Evolutionary conservation across 192 early-diverging fungal species (phyloP), one percentile per base, ranked within the genome.

Genomic region (Entomortierella lignicola): DNA sequence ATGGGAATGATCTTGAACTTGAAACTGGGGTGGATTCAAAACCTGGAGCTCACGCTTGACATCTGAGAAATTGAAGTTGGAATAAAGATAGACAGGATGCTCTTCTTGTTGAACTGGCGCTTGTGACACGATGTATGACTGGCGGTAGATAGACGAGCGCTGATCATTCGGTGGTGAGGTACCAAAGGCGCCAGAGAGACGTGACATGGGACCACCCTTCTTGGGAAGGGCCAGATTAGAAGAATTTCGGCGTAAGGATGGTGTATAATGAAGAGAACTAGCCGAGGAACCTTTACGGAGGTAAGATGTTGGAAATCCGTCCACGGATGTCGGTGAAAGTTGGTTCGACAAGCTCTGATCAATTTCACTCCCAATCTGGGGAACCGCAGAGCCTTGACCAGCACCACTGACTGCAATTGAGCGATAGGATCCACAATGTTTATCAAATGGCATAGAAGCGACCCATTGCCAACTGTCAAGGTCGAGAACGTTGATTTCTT

Each of bases 31-130:
- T 4, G 92, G 85, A 41, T 73, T 84, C 23, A 94, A 81, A 23
- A 90, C 69, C 81, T 94, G 92, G 20, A 94, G 83, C 53, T 92
- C 90, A 25, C 93, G 89, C 70, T 90, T 89, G 39, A 94, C 93
- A 32, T 91, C 85, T 0, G 89, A 85, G 65, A 94, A 94, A 77
- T 92, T 94, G 84, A 92, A 92, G 81, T 94, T 94, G 66, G 92
- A 92, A 74, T 94, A 94, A 34, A 94, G 83, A 55, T 91, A 90
- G 39, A 91, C 86, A 10, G 87, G 88, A 53, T 89, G 87, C 27
- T 87, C 79, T 27, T 88, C 82, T 3, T 89, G 83, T 12, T 84
- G 84, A 31, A 80, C 79, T 23, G 79, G 67, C 7, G 73, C 68
- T 3, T 71, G 44, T 31, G 55, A 13, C 60, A 72, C 61, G 29